Evolutionary conservation across 805 yeast genomes (phyloP).

Genomic region (Starmerella floricola): DNA sequence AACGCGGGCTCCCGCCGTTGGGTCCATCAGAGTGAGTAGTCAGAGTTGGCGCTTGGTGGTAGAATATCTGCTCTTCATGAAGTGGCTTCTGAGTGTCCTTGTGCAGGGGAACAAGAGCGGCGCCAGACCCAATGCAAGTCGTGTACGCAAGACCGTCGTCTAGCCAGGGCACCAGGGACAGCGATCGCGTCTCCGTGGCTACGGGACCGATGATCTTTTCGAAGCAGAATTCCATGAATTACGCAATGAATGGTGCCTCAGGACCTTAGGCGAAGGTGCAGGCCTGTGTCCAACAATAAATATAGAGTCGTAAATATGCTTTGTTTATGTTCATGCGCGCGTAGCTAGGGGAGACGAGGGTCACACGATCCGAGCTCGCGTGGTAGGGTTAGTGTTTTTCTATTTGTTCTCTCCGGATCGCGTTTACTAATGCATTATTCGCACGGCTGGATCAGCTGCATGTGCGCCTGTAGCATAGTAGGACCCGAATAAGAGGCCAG

Average conservation of each 20-base stretch:
- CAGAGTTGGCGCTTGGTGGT: slow-evolving; percentile 4
- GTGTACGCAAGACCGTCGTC: not conserved
- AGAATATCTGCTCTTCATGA: not conserved
- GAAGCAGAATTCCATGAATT: not conserved
- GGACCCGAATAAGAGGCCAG: slow-evolving; percentile 20
- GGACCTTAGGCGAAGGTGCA: slow-evolving; percentile 29
- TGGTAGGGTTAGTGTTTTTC: too few relatives aligned
- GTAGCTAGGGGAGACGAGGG: too few relatives aligned
- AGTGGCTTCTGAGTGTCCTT: not conserved
- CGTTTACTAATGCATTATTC: not conserved
- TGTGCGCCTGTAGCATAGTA: not conserved
- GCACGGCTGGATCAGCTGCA: not conserved
- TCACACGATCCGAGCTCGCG: too few relatives aligned
- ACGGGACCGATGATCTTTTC: slow-evolving; percentile 5
- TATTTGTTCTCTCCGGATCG: too few relatives aligned
- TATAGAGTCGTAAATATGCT: not conserved
- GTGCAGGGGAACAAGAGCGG: slow-evolving; percentile 2
- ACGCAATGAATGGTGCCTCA: too few relatives aligned
- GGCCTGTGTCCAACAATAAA: not conserved
- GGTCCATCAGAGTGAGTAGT: not conserved
- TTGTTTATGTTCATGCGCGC: too few relatives aligned
- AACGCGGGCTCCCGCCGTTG: slow-evolving; percentile 4
- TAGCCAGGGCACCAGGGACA: not conserved
- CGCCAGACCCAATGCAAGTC: slow-evolving; percentile 19
- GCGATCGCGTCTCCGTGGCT: not conserved